A percentile compares a stretch with the other conserved stretches of the same genome.
These are phyloP conservation scores for Debaryomyces fabryi DNA, from an alignment of 1,139 yeast species.

Conservation along the genomic window DNA sequence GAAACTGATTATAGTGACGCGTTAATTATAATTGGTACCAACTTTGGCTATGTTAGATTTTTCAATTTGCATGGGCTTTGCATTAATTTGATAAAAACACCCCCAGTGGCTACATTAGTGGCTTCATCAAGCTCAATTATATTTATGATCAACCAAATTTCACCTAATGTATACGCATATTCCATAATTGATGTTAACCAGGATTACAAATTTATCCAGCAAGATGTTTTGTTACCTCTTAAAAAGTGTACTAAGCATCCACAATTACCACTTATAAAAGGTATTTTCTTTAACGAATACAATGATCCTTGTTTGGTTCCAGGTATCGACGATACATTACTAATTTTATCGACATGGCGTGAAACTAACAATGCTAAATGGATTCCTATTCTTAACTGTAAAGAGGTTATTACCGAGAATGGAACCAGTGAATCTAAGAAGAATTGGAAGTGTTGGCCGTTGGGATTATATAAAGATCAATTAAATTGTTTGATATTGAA, in stretches of 20 bases:
- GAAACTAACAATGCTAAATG: constrained; percentile 75
- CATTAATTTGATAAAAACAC: constrained; percentile 39
- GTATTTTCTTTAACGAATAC: constrained; percentile 79
- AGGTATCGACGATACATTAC: constrained; percentile 64
- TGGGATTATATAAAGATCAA: constrained; percentile 71
- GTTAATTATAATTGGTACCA: constrained; percentile 47
- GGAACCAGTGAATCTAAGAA: constrained; percentile 51
- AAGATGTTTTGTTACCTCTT: constrained; percentile 43
- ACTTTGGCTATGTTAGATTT: constrained; percentile 42
- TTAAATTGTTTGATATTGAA: constrained; percentile 76
- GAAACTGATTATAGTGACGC: constrained; percentile 23
- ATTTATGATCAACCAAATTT: constrained; percentile 37
- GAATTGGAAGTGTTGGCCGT: constrained; percentile 80
- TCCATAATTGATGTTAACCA: constrained; percentile 41
- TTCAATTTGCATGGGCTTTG: constrained; percentile 47
- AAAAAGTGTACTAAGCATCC: constrained; percentile 18
- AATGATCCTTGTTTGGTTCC: constrained; percentile 89
- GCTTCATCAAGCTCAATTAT: constrained; percentile 36
- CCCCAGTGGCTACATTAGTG: constrained; percentile 43
- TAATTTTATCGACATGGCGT: constrained; percentile 79
- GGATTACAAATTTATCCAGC: constrained; percentile 44
- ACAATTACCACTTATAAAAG: constrained; percentile 51
- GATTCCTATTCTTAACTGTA: constrained; percentile 82
- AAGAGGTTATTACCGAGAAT: constrained; percentile 54
- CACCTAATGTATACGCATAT: constrained; percentile 33